Evolutionary conservation across 805 yeast genomes (phyloP).

Genomic region (Cyberlindnera mycetangii): DNA sequence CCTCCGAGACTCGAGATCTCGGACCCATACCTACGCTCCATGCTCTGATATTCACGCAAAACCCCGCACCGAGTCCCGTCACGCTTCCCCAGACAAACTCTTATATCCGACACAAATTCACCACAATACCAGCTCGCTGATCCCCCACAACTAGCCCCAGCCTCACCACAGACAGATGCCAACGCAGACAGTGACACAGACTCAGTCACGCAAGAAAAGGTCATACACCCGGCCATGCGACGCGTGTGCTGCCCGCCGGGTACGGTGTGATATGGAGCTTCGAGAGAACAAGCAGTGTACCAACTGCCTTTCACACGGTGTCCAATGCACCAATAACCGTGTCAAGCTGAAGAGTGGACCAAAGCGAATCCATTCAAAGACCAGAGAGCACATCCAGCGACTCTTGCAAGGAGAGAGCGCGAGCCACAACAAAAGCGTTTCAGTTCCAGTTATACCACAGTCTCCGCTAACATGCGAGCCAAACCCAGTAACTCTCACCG

Average conservation of each 20-base stretch:
- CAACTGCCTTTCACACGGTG: slow-evolving; percentile 17
- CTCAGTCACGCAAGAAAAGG: slow-evolving; percentile 4
- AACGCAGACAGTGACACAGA: neutral
- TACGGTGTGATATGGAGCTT: slow-evolving; percentile 22
- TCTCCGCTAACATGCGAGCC: slow-evolving; percentile 11
- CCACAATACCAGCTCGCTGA: neutral
- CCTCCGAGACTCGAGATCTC: no score
- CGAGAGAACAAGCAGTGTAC: slow-evolving; percentile 16
- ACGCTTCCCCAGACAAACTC: neutral
- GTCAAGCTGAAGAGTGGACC: slow-evolving; percentile 25
- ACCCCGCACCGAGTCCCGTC: no score
- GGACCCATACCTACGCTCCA: no score
- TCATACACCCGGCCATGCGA: slow-evolving; percentile 24
- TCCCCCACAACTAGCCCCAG: neutral
- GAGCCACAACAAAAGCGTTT: neutral
- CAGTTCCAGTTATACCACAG: no score
- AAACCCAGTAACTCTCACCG: slow-evolving; percentile 8
- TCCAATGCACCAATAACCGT: slow-evolving; percentile 22
- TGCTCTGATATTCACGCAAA: no score
- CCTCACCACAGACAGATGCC: neutral
- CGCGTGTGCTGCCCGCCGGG: slow-evolving; percentile 25
- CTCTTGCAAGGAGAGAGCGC: slow-evolving; percentile 4
- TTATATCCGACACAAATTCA: no score
- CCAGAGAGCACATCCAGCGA: slow-evolving; percentile 18
- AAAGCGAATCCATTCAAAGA: slow-evolving; percentile 23